These are phyloP conservation scores for Coniophora puteana DNA, from an alignment of 1,284 basidiomycete genomes.

Conservation along the genomic window DNA sequence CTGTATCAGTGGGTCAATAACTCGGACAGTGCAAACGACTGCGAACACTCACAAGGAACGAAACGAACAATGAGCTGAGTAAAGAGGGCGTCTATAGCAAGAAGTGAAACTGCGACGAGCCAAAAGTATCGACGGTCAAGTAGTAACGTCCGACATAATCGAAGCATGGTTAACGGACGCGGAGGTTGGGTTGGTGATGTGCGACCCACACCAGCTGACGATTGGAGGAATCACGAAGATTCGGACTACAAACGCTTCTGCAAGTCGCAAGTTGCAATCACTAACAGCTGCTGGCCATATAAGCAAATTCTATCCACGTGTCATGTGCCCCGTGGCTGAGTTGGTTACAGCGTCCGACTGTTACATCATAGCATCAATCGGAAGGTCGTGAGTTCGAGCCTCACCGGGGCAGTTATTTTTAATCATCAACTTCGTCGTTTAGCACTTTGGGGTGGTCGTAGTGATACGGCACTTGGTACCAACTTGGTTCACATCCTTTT, in stretches of 20 bases:
- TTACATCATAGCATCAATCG: constrained; percentile 45
- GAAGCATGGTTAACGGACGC: no score
- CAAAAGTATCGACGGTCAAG: constrained; percentile 64
- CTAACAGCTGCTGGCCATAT: no score
- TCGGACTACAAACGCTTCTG: no score
- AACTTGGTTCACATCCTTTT: no score
- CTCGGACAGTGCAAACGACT: constrained; percentile 4
- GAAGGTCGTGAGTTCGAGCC: constrained; percentile 76
- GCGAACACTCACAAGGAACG: constrained; percentile 66
- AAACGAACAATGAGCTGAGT: constrained; percentile 76
- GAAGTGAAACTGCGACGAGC: constrained; percentile 55
- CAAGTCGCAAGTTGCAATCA: no score
- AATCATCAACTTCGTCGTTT: no score
- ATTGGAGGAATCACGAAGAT: no score
- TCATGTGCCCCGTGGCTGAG: constrained; percentile 75
- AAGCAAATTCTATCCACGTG: no score
- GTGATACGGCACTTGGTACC: no score
- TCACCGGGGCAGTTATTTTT: constrained; percentile 55
- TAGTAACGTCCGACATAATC: constrained; percentile 26
- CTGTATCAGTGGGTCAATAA: constrained; percentile 43
- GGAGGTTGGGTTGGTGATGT: no score
- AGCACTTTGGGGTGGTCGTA: no score
- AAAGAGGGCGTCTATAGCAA: constrained; percentile 71
- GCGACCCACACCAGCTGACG: no score
- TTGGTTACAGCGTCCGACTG: constrained; percentile 83